Base-by-base conservation (phyloP, 1,139 yeast genomes). In the Diutina ranongensis region DNA sequence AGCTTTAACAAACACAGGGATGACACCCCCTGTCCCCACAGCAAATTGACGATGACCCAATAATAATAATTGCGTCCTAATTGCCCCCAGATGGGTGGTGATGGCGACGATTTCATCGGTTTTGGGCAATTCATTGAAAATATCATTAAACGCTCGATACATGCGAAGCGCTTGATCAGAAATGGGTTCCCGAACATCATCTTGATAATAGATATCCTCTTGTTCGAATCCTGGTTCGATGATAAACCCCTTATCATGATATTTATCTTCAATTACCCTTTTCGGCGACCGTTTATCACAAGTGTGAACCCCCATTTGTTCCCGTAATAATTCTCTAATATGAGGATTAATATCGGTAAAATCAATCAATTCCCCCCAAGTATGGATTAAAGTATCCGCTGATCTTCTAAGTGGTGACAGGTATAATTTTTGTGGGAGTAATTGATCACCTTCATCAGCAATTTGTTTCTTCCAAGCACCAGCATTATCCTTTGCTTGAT, bases 321-420 rank as follows among this genome's bases (percentile, higher is more conserved):
- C 94, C 46, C 94, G 65, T 4, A 83, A 54, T 40, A 71, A 67
- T 48, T 83, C 92, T 44, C 63, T 60, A 19, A 78, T 67, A 31
- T 60, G 54, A 13, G 70, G 73, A 42, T 47, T 3, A 77, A 78
- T 18, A 44, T 52, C 10, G 3, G 62, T 59, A 40, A 35, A 46
- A 46, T 65, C 65, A 16, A 64, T 54, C 16, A 74, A 64, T 7
- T 65, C 74, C 5, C 64, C 57, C 89, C 89, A 81, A 2, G 87
- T 80, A 32, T 68, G 63, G 9, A 64, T 58, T 56, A 78, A 64
- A 0, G 92, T 83, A 48, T 72, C 72, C 15, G 74, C 61, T 3
- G 87, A 77, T 45, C 92, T 64, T 44, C 78, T 72, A 55, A 83
- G 71, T 0, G 92, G 89, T 2, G 87, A 80, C 31, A 72, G 71